Evolutionary conservation across 2,329 filamentous ascomycete genomes (phyloP), one percentile per base, ranked within the genome.

Genomic region (Fusarium odoratissimum): DNA sequence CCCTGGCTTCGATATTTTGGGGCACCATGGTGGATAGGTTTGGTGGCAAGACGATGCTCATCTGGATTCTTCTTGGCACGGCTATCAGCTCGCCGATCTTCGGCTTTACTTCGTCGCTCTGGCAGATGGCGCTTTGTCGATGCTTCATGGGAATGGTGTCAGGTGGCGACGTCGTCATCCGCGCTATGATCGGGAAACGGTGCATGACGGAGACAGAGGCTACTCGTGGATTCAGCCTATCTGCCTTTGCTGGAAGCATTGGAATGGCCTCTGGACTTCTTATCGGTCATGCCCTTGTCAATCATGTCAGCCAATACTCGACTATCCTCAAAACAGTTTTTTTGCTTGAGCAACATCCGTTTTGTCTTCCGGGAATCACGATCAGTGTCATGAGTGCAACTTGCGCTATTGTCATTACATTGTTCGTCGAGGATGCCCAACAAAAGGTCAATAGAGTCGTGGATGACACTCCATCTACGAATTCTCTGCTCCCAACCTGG

Each of bases 381-480:
- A 17, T 28, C 17, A 5, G 49, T 2, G 14, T 13, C 10, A 21
- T 40, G 19, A 54, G 23, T n/a, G 23, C 14, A 12, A 28, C 13
- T 17, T 40, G 33, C 49, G 49, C 23, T 4, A 21, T 40, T 5
- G 4, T 40, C 10, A 25, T 11, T 9, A 3, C 14, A 7, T 13
- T 54, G 3, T 16, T 38, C 19, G 10, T 12, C 5, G 33, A 40
- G 2, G 33, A 13, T 21, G 11, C 3, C 4, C 4, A 33, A 9
- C 5, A 5, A 14, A 16, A 49, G 3, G 19, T 23, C 4, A 9
- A 13, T 3, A 23, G 28, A 16, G 33, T 16, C 4, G 2, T 1
- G 5, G 14, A 40, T 5, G 10, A 28, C 25, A 17, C 19, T 11
- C 5, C 1, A 9, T 54, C 19, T 28, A 17, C 23, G 12, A 37